phyloP scores from a whole-genome alignment of 1,284 basidiomycete genomes.

The Ceratorhiza oryzae-sativae region DNA sequence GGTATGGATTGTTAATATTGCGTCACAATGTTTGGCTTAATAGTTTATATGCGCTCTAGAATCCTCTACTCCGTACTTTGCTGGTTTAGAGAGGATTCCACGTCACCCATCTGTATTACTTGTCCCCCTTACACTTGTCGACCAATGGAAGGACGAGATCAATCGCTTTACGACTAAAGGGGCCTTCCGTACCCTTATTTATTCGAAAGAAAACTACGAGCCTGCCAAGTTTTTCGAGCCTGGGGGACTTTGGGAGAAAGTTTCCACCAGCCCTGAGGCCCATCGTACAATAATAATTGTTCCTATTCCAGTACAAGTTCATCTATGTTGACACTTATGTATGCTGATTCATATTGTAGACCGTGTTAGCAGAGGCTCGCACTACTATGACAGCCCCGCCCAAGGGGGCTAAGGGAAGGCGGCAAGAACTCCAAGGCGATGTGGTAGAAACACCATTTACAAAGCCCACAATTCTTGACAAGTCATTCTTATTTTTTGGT shows the following conservation, averaged over 20 bases:
- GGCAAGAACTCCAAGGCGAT: neutral
- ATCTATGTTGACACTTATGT: no score
- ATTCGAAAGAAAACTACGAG: constrained; percentile 1
- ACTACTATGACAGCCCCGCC: neutral
- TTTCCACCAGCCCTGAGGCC: neutral
- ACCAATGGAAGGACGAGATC: constrained; percentile 5
- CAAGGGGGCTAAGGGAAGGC: neutral
- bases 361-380: neutral
- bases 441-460: neutral
- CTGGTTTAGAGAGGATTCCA: neutral
- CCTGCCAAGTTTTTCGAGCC: neutral
- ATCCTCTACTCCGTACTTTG: neutral
- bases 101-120: neutral
- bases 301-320: neutral
- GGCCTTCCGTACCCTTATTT: neutral
- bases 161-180: neutral
- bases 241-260: constrained; percentile 3
- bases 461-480: neutral
- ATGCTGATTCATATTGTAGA: neutral
- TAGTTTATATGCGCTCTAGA: no score
- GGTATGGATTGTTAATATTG: neutral
- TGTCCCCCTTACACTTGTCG: neutral
- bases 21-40: no score
- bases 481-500: neutral
- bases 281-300: neutral